phyloP scores from a whole-genome alignment of 805 yeast genomes.

The Tetrapisispora pingtungensis region DNA sequence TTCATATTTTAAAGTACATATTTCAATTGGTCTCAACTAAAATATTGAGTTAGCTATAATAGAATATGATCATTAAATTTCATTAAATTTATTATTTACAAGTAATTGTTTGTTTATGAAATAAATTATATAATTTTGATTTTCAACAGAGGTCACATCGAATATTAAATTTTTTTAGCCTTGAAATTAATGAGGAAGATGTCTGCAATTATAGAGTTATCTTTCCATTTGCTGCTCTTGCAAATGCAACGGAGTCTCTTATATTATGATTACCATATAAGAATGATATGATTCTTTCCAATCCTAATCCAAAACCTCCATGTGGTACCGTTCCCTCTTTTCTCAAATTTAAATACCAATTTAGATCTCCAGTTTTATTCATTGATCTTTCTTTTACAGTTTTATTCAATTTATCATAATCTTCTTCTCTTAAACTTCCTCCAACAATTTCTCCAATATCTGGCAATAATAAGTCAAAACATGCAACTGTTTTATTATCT shows the following conservation, averaged over 20 bases:
- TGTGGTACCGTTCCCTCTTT: slow-evolving; percentile 79
- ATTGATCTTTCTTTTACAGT: slow-evolving; percentile 48
- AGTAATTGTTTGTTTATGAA: neutral
- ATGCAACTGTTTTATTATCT: slow-evolving; percentile 57
- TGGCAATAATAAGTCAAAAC: slow-evolving; percentile 84
- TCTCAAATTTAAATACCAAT: slow-evolving; percentile 75
- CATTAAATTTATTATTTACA: too few relatives aligned
- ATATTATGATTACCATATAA: slow-evolving; percentile 68
- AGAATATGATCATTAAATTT: neutral
- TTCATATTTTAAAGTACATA: too few relatives aligned
- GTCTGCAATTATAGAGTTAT: slow-evolving; percentile 9
- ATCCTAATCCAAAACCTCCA: slow-evolving; percentile 96
- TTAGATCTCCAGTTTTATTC: slow-evolving; percentile 43
- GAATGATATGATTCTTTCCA: slow-evolving; percentile 74
- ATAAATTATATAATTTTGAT: too few relatives aligned
- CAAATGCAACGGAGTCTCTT: slow-evolving; percentile 80
- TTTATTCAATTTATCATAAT: slow-evolving; percentile 34
- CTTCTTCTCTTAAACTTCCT: slow-evolving; percentile 84
- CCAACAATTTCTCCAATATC: slow-evolving; percentile 91
- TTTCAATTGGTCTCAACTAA: too few relatives aligned
- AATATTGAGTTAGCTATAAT: too few relatives aligned
- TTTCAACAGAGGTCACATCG: too few relatives aligned
- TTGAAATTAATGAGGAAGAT: too few relatives aligned
- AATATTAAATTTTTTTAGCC: too few relatives aligned
- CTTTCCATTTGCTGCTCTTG: slow-evolving; percentile 54